These are phyloP conservation scores for Lipomyces orientalis DNA, from an alignment of 805 yeast genomes.

Conservation along the genomic window DNA sequence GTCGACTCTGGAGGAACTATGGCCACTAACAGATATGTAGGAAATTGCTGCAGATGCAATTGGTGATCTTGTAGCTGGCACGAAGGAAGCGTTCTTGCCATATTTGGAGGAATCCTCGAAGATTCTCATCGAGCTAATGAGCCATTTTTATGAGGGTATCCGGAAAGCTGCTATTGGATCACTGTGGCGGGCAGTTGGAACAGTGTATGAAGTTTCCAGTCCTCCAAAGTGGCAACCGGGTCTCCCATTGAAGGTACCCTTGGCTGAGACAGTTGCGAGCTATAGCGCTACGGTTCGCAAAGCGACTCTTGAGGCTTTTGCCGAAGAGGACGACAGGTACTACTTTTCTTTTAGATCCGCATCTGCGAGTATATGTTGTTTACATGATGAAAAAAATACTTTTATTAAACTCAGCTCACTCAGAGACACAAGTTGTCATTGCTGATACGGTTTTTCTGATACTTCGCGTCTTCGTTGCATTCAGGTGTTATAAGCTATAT, in stretches of 20 bases:
- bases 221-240: conserved; percentile 46
- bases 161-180: conserved; percentile 83
- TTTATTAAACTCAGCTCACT: conserved; percentile 38
- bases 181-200: conserved; percentile 80
- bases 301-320: conserved; percentile 64
- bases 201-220: conserved; percentile 54
- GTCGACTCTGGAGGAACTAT: background rate
- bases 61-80: conserved; percentile 85
- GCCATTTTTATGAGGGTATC: conserved; percentile 83
- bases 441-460: conserved; percentile 30
- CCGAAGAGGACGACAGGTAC: conserved; percentile 81
- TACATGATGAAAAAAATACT: conserved; percentile 33
- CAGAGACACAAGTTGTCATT: conserved; percentile 39
- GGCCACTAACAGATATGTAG: background rate
- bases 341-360: conserved; percentile 45
- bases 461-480: background rate
- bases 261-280: conserved; percentile 61
- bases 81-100: conserved; percentile 77
- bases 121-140: conserved; percentile 71
- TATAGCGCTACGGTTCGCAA: conserved; percentile 71
- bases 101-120: conserved; percentile 72
- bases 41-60: conserved; percentile 93
- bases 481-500: background rate
- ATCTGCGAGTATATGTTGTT: background rate
- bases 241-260: conserved; percentile 48